phyloP scores from a whole-genome alignment of 371 early-diverging fungal genomes.

The Nematocida parisii region DNA sequence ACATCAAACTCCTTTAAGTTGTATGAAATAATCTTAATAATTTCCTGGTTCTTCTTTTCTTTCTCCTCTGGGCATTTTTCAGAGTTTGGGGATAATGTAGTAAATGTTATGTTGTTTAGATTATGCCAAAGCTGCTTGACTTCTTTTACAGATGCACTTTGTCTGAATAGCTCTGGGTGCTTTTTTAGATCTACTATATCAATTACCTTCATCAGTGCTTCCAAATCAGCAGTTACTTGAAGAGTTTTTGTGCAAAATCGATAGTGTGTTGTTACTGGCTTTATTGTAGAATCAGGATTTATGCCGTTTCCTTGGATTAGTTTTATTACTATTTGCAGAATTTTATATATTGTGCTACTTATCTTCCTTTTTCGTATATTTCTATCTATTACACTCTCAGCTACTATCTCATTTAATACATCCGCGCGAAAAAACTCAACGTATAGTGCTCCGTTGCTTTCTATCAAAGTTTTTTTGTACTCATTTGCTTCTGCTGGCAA shows the following conservation, averaged over 20 bases:
- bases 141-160: conserved; percentile 39
- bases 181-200: not conserved
- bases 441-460: not conserved
- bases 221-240: conserved; percentile 9
- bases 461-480: not conserved
- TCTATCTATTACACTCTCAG: not conserved
- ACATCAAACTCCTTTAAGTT: conserved; percentile 27
- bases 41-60: conserved; percentile 13
- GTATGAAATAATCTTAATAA: conserved; percentile 8
- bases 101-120: not conserved
- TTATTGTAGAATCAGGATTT: not conserved
- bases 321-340: not conserved
- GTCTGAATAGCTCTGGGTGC: conserved; percentile 50
- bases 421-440: not conserved
- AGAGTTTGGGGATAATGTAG: not conserved
- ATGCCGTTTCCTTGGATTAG: not conserved
- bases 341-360: not conserved
- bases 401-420: not conserved
- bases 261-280: conserved; percentile 11
- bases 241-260: conserved; percentile 9
- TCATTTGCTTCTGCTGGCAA: not conserved
- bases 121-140: conserved; percentile 2
- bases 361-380: not conserved
- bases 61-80: conserved; percentile 13
- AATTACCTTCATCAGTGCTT: conserved; percentile 41